Conservation (phyloP, 2,329 filamentous ascomycete genomes). For the Sporothrix humicola region DNA sequence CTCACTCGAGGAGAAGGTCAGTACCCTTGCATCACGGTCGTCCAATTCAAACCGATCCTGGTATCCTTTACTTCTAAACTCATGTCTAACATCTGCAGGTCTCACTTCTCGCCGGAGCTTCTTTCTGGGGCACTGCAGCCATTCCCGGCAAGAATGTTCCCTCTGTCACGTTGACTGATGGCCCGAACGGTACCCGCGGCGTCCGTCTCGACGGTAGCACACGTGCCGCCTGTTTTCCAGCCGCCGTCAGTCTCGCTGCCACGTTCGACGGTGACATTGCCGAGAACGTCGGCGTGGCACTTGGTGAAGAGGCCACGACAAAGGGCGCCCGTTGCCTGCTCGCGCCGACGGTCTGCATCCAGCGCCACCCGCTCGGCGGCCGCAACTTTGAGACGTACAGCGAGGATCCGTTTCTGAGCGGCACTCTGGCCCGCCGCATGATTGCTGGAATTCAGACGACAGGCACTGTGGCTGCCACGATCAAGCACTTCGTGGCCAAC, state of each 20-base stretch:
- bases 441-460: slow-evolving; percentile 75
- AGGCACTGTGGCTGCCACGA: slow-evolving; percentile 71
- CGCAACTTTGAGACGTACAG: slow-evolving; percentile 87
- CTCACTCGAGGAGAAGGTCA: slow-evolving; percentile 2
- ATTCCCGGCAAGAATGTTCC: slow-evolving; percentile 19
- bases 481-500: slow-evolving; percentile 79
- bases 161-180: slow-evolving; percentile 56
- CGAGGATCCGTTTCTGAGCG: slow-evolving; percentile 79
- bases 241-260: slow-evolving; percentile 76
- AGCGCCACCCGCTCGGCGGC: slow-evolving; percentile 79
- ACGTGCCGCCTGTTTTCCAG: slow-evolving; percentile 66
- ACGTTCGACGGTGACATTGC: slow-evolving; percentile 78
- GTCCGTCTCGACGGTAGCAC: slow-evolving; percentile 64
- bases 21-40: neutral
- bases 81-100: neutral
- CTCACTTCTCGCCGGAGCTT: slow-evolving; percentile 4
- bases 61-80: too few relatives aligned
- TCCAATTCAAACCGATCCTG: neutral
- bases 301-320: slow-evolving; percentile 69
- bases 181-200: slow-evolving; percentile 72
- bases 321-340: slow-evolving; percentile 72
- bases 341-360: slow-evolving; percentile 80
- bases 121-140: slow-evolving; percentile 22
- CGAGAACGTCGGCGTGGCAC: slow-evolving; percentile 69
- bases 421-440: slow-evolving; percentile 72